These are phyloP conservation scores for Kwoniella sp. DNA, from an alignment of 768 basidiomycete genomes.

Conservation along the genomic window DNA sequence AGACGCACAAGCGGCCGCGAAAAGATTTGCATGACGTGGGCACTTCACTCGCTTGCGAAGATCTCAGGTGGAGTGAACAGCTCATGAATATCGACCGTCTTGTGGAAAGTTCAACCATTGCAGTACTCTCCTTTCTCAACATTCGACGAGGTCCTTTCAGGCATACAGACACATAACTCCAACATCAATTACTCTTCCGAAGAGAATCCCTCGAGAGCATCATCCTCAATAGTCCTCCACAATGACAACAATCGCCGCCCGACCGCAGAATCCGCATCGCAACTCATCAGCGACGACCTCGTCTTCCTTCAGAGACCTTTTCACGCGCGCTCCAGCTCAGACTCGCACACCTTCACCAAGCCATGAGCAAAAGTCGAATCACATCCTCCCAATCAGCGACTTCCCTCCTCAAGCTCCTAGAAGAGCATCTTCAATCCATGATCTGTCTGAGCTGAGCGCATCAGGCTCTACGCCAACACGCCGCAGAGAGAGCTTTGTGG, in stretches of 20 bases:
- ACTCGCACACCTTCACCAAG: neutral
- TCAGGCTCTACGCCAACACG: neutral
- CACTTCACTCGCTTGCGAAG: neutral
- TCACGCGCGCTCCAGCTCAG: constrained; percentile 6
- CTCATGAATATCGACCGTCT: no score
- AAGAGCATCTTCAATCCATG: constrained; percentile 3
- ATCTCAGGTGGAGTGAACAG: no score
- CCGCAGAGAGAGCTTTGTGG: neutral
- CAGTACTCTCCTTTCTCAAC: no score
- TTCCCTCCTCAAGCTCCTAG: constrained; percentile 16
- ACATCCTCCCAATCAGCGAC: constrained; percentile 17
- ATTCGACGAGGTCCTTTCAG: no score
- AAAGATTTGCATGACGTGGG: neutral
- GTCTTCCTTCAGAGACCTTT: constrained; percentile 8
- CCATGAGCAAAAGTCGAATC: neutral
- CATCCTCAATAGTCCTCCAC: neutral
- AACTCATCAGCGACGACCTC: constrained; percentile 5
- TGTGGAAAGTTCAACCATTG: no score
- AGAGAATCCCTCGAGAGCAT: no score
- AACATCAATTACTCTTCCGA: no score
- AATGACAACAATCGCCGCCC: neutral
- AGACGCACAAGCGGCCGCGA: neutral
- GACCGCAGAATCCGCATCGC: constrained; percentile 5
- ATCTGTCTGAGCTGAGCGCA: constrained; percentile 4
- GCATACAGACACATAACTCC: no score